Base-by-base conservation (phyloP, 2,329 filamentous ascomycete species). In the Hawksworthiomyces lignivorus region DNA sequence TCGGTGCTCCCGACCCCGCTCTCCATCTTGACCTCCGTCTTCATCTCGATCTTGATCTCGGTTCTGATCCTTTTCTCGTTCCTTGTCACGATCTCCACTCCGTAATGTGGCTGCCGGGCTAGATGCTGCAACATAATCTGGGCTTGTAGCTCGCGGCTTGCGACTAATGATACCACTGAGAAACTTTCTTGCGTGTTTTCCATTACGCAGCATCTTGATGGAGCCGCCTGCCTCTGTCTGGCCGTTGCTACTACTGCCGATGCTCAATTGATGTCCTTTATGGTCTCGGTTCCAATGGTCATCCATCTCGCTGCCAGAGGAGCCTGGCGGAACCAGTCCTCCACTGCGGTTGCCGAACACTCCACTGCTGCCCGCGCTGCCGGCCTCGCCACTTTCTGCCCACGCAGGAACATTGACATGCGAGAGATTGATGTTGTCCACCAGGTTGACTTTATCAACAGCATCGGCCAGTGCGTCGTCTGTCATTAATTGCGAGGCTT, bases 291-390 rank as follows among this genome's bases (percentile, higher is more conserved):
- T 50, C 41, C 41, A 41, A 7, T 44, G 36, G n/a, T 48, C 51
- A 9, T 67, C 65, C 28, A 55, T 45, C 11, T 75, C 73, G 48
- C 71, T 75, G 12, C 70, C 71, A 2, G 73, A 72, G 12, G 70
- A 75, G 1, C 70, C 69, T 0, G 72, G 70, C 4, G 69, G 60
- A 0, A 44, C 33, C 14, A 46, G 24, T 1, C 36, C 30, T 3
- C n/a, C 32, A 19, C 26, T 32, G 15, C 43, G 29, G 28, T 19
- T 35, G 20, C 28, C 9, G 7, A 26, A 35, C 15, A n/a, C 12
- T 29, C 32, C 19, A 11, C 19, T 15, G 18, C 31, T 17, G 17
- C 21, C 35, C 6, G 18, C 29, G 27, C 26, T 20, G 15, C 28
- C 27, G 27, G 17, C 35, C 12, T 49, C 46, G 34, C 26, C 30